Evolutionary conservation across 441 rosid species (phyloP).

Genomic region (Erysimum pusillum): DNA sequence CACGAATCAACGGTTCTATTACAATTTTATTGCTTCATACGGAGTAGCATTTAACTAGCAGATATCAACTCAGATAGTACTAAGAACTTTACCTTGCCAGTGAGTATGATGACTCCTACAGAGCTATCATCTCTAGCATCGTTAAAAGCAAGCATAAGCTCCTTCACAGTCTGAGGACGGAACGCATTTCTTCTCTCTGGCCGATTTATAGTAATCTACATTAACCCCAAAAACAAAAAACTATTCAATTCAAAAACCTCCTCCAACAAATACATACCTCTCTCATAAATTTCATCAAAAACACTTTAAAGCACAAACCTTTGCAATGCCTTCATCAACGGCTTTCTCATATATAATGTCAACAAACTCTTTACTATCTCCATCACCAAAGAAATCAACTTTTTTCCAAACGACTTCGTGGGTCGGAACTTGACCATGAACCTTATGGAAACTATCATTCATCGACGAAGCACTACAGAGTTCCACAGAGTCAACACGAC

Average conservation of each 20-base stretch:
- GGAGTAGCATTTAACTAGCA: neutral
- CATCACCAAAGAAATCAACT: conserved; percentile 38
- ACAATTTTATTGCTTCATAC: neutral
- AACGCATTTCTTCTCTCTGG: conserved; percentile 89
- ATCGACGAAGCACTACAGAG: conserved; percentile 52
- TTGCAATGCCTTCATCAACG: conserved; percentile 82
- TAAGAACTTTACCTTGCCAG: conserved; percentile 71
- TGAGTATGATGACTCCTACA: conserved; percentile 81
- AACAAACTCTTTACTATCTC: conserved; percentile 53
- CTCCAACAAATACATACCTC: conserved; percentile 3
- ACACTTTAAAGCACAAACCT: conserved; percentile 56
- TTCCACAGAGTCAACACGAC: conserved; percentile 39
- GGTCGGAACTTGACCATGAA: conserved; percentile 75
- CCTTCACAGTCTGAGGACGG: conserved; percentile 79
- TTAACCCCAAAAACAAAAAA: conserved; percentile 11
- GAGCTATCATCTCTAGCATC: conserved; percentile 89
- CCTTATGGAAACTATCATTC: conserved; percentile 72
- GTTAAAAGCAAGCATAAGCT: conserved; percentile 74
- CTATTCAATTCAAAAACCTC: neutral
- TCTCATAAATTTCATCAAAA: conserved; percentile 11
- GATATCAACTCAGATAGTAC: neutral
- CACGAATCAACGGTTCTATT: neutral
- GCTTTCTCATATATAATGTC: conserved; percentile 90
- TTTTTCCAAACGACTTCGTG: conserved; percentile 68
- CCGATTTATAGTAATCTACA: conserved; percentile 81